A percentile compares a stretch with the other conserved stretches of the same genome.
Conservation (phyloP, 2,329 filamentous ascomycete species). For the Fusarium drepaniforme region DNA sequence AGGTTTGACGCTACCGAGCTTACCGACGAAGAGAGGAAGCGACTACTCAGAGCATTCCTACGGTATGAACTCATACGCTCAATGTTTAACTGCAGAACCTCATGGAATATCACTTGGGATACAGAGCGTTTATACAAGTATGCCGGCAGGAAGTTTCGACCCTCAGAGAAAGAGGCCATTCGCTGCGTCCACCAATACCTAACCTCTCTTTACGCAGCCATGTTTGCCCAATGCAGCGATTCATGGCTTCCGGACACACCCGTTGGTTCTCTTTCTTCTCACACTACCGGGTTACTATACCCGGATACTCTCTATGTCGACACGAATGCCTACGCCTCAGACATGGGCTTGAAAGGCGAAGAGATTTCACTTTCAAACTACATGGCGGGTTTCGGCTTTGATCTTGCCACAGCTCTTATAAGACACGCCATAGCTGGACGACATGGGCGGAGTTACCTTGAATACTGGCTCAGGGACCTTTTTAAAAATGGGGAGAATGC, state of each 20-base stretch:
- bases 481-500: no score
- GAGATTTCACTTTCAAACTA: no score
- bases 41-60: constrained; percentile 22
- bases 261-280: not conserved
- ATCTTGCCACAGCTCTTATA: not conserved
- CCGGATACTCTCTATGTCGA: constrained; percentile 20
- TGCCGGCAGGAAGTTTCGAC: not conserved
- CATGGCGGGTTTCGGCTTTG: not conserved
- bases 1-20: constrained; percentile 18
- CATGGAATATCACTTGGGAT: no score
- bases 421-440: no score
- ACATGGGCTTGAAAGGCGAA: not conserved
- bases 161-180: not conserved
- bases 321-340: not conserved
- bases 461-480: no score
- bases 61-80: not conserved
- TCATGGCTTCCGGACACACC: constrained; percentile 20
- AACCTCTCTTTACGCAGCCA: constrained; percentile 19
- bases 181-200: constrained; percentile 16
- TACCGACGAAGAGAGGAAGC: constrained; percentile 8
- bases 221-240: constrained; percentile 23
- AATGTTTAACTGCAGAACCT: no score
- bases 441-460: no score
- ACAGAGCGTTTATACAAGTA: not conserved
- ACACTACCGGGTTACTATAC: constrained; percentile 3